Base-by-base conservation (phyloP, 129 eudicot genomes). In the Deinandra increscens region DNA sequence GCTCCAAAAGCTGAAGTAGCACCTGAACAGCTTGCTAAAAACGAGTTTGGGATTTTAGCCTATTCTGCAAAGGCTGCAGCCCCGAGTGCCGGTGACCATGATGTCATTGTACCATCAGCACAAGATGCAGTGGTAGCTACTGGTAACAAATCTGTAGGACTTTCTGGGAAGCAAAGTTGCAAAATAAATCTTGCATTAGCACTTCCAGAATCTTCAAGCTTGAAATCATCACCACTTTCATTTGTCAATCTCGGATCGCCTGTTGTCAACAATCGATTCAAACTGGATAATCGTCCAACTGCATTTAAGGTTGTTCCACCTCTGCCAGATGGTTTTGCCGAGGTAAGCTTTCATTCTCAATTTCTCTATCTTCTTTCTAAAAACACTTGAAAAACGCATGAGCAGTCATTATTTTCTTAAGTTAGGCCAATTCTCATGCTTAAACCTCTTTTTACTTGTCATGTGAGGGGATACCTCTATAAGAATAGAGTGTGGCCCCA, bases 271-370 rank as follows among this genome's bases (percentile, higher is more conserved):
- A 86, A 83, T 68, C 84, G 87, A 78, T 90, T 84, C 75, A 87
- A 83, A 71, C 79, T 90, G 84, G 97, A 90, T 80, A 87, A 87
- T 78, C 91, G 95, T 8, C 91, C 97, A 31, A 83, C 87, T 50
- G 71, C 84, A 0, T 87, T 90, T 76, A 82, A 72, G 80, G 70
- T 90, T 51, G 18, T 69, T 60, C 70, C 91, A 64, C 91, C 95
- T 70, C 68, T 90, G 49, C 97, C 97, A 41, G 45, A 81, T 69
- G 87, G 80, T 63, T 84, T 92, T 64, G 88, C 87, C 34, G 75
- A 92, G 70, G 98, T 92, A 85, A 72, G 82, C 50, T 56, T 54
- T 34, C 22, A 65, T 43, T 62, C 15, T 9, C 37, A 41, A 26
- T 14, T 70, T 56, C 68, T 11, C 48, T 34, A 6, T 29, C 18